Conservation (phyloP, 768 basidiomycete species). For the Sporobolomyces phaffii region DNA sequence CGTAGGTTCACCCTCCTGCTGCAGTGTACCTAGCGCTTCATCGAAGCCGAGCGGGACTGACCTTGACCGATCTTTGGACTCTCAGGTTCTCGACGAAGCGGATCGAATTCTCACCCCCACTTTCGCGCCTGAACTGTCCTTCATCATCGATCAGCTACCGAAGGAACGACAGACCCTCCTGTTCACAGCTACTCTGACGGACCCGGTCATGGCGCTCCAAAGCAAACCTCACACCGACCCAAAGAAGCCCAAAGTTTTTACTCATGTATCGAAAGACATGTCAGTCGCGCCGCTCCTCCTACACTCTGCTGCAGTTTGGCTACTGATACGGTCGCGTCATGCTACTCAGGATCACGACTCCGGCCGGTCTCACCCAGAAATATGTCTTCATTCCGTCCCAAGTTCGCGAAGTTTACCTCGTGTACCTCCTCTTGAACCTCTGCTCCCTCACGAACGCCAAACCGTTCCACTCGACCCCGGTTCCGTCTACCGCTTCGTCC, state of each 20-base stretch:
- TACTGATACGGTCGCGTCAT: no score
- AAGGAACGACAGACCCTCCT: constrained; percentile 87
- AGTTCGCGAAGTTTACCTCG: constrained; percentile 85
- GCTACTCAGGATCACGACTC: constrained; percentile 76
- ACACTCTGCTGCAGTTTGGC: neutral
- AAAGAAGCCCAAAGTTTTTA: constrained; percentile 80
- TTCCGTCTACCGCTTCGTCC: constrained; percentile 57
- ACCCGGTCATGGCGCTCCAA: constrained; percentile 72
- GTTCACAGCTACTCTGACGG: constrained; percentile 90
- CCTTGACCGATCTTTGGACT: no score
- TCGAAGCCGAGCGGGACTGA: no score
- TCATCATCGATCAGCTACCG: constrained; percentile 71
- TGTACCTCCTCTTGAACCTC: constrained; percentile 75
- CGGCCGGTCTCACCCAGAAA: constrained; percentile 74
- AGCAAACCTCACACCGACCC: constrained; percentile 60
- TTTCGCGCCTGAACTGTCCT: constrained; percentile 75
- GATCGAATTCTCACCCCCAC: constrained; percentile 84
- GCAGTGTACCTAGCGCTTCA: no score
- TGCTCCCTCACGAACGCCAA: constrained; percentile 53
- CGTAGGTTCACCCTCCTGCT: constrained; percentile 51
- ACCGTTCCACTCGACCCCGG: constrained; percentile 63
- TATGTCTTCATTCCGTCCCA: constrained; percentile 92
- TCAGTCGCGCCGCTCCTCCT: no score
- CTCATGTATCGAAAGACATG: constrained; percentile 71
- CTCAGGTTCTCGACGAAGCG: constrained; percentile 88